Percentiles rank a stretch among this genome's conserved stretches.
Conservation (phyloP, 331 rosid species). For the Acacia pycnantha region DNA sequence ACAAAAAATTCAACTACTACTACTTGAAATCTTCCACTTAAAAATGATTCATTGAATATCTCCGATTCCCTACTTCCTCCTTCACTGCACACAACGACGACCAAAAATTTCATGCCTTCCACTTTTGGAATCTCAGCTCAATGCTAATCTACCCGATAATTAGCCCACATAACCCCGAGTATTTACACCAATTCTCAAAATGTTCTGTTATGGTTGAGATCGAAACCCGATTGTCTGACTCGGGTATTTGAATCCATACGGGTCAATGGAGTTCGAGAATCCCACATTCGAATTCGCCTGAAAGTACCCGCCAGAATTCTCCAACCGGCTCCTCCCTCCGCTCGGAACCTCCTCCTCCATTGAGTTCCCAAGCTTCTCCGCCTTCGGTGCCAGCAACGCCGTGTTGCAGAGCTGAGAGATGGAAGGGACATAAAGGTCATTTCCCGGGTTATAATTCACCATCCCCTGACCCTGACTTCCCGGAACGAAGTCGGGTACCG, state of each 20-base stretch:
- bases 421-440: slow-evolving; percentile 56
- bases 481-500: slow-evolving; percentile 43
- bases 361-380: slow-evolving; percentile 9
- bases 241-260: slow-evolving; percentile 46
- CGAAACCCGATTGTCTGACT: slow-evolving; percentile 39
- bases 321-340: slow-evolving; percentile 9
- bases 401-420: slow-evolving; percentile 41
- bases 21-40: neutral
- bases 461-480: slow-evolving; percentile 39
- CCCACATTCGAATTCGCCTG: slow-evolving; percentile 36
- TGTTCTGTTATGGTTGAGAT: slow-evolving; percentile 1
- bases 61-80: neutral
- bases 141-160: slow-evolving; percentile 22
- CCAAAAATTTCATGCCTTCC: slow-evolving; percentile 22
- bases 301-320: slow-evolving; percentile 30
- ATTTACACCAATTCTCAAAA: slow-evolving; percentile 44
- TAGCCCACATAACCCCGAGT: slow-evolving; percentile 52
- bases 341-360: slow-evolving; percentile 68
- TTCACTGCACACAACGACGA: neutral
- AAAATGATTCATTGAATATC: slow-evolving; percentile 17
- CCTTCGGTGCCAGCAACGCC: slow-evolving; percentile 10
- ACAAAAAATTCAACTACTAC: too few species aligned
- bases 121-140: slow-evolving; percentile 13
- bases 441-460: slow-evolving; percentile 24
- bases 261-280: slow-evolving; percentile 33